Base-by-base conservation (phyloP, 2,329 filamentous ascomycete genomes). In the Trichoderma lentiforme region DNA sequence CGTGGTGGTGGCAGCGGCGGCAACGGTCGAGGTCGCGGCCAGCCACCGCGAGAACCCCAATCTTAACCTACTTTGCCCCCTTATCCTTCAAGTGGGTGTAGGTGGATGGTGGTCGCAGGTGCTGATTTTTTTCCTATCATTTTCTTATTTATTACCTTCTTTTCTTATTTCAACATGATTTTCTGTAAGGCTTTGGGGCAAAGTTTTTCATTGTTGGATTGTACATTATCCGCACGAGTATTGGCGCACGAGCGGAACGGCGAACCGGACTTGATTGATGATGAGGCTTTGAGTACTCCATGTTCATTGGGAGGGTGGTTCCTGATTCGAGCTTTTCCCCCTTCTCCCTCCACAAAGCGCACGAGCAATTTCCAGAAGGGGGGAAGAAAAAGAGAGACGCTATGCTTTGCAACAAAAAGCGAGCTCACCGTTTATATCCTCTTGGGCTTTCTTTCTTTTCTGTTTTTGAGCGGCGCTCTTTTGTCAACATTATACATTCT, bases 161-260 rank as follows among this genome's bases (percentile, higher is more conserved):
- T 53, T 53, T 73, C 73, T 73, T 75, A 57, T 73, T 72, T 74
- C 71, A 76, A 78, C 76, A 79, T 79, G 77, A 74, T 74, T 71
- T 78, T 77, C 76, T 77, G 75, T 77, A 77, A 74, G 74, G 73
- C 47, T 73, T 57, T 74, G 74, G 75, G 75, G 74, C 75, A 76
- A 74, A 72, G 47, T 53, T 15, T 79, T 79, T 79, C 71, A 75
- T 68, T 79, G 78, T 82, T 82, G 81, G 80, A 82, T 82, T 83
- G 81, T 83, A 83, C 78, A 82, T 79, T 82, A 82, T 80, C 81
- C 80, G 80, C 80, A 76, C 76, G 75, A 53, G 78, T 77, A 73
- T 76, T 76, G 77, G 81, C 81, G 81, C 81, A 81, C 79, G 74
- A 79, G 78, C 75, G 78, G 76, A 78, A 76, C 72, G 78, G 80